Evolutionary conservation across 768 basidiomycete genomes (phyloP), one percentile per base, ranked within the genome.

Genomic region (Lyophyllum decastes): DNA sequence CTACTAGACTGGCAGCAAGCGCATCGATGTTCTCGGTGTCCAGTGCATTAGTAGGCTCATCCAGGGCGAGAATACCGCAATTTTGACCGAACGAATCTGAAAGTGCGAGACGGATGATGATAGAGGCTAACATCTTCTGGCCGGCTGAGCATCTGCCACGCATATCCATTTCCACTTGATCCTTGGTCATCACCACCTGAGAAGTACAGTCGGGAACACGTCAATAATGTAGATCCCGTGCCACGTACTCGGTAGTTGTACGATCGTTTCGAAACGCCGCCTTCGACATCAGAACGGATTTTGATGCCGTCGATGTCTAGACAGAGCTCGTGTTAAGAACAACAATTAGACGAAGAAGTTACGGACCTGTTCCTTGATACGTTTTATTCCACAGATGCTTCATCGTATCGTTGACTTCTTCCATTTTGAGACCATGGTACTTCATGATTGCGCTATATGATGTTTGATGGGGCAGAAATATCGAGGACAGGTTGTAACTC

Each of bases 131-230:
- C 83, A 98, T 98, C 76, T 99, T 99, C 75, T 99, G 97, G 0
- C 97, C 97, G 1, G 97, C 97, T 16, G 92, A 95, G 74, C 97
- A 99, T 61, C 97, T 86, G 24, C 97, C 97, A 55, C 97, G 88
- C 97, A 99, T 99, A 73, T 98, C 97, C 92, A 99, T 95, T 73
- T 98, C 96, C 7, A 98, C 95, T 67, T 95, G 91, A 70, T 98
- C 95, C 76, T 99, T 99, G 52, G 90, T 93, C 96, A 99, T 98
- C 62, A 98, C 96, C 57, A 98, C 94, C 94, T 96, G 70, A 54
- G 57, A 45, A 54, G 55, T 27, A 35, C 25, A 61, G 40, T 61
- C 25, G 64, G 52, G 40, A 49, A 34, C 35, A 19, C 52, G 49
- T 48, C 52, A 54, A 38, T 48, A 11, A 49, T 55, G 54, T 22